Percentiles rank a stretch among this genome's conserved stretches.
phyloP scores from a whole-genome alignment of 768 basidiomycete species.

The Calocybe cyanea region DNA sequence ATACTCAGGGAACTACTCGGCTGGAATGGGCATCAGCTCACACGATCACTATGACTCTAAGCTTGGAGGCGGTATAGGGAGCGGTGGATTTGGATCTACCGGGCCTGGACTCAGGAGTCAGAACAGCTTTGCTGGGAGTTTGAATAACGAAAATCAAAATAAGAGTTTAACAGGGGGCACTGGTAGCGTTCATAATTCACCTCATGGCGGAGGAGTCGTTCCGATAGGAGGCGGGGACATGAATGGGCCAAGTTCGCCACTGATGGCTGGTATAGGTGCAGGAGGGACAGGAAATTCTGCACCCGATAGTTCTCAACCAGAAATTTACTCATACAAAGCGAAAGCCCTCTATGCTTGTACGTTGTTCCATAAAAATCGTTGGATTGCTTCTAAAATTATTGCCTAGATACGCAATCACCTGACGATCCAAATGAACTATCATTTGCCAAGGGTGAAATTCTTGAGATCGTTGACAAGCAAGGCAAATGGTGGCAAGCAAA shows the following conservation, averaged over 20 bases:
- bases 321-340: constrained; percentile 66
- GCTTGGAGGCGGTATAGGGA: constrained; percentile 43
- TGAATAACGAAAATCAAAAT: constrained; percentile 33
- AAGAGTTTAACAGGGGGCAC: constrained; percentile 34
- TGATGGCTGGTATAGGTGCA: constrained; percentile 65
- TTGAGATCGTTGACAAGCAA: constrained; percentile 90
- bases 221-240: constrained; percentile 43
- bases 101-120: constrained; percentile 48
- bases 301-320: constrained; percentile 27
- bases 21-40: constrained; percentile 70
- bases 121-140: constrained; percentile 50
- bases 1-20: constrained; percentile 57
- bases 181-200: constrained; percentile 56
- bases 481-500: constrained; percentile 93
- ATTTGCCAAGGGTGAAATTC: constrained; percentile 86
- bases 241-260: constrained; percentile 56
- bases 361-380: constrained; percentile 22
- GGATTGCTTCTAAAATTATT: constrained; percentile 12
- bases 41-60: constrained; percentile 70
- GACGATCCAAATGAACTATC: constrained; percentile 97
- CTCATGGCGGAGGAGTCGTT: constrained; percentile 30
- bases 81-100: constrained; percentile 45
- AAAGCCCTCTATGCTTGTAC: constrained; percentile 88
- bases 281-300: constrained; percentile 34
- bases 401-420: constrained; percentile 82